phyloP scores from a whole-genome alignment of 768 basidiomycete species.

The Termitomyces sp. region DNA sequence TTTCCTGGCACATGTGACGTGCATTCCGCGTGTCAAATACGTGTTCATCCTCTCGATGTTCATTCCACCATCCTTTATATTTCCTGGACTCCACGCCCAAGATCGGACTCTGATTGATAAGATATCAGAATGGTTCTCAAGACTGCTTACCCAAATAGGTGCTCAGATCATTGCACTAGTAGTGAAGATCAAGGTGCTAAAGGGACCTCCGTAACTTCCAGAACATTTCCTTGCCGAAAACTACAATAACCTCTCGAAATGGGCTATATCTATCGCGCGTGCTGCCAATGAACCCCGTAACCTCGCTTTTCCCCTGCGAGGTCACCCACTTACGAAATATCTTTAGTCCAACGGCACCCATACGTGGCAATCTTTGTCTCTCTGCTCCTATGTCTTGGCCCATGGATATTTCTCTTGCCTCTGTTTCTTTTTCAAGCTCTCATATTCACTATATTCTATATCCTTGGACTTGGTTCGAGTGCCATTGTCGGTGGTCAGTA shows the following conservation, averaged over 20 bases:
- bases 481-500: conserved; percentile 22
- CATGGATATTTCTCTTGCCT: conserved; percentile 23
- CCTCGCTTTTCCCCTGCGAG: neutral
- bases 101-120: neutral
- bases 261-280: neutral
- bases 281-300: conserved; percentile 8
- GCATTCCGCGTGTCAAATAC: neutral
- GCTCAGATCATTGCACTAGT: neutral
- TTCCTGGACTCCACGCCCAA: neutral
- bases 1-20: no score
- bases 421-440: conserved; percentile 18
- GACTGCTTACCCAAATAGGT: conserved; percentile 2
- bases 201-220: neutral
- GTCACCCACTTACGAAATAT: neutral
- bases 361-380: conserved; percentile 13
- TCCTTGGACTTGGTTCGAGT: conserved; percentile 18
- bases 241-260: neutral
- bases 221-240: neutral
- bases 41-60: neutral
- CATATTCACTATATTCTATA: conserved; percentile 12
- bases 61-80: conserved; percentile 1
- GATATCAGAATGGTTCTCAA: neutral
- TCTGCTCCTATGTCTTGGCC: conserved; percentile 19
- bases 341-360: conserved; percentile 17
- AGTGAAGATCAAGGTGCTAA: neutral